These are phyloP conservation scores for Scedosporium apiospermum DNA, from an alignment of 2,329 filamentous ascomycete genomes.

Conservation along the genomic window DNA sequence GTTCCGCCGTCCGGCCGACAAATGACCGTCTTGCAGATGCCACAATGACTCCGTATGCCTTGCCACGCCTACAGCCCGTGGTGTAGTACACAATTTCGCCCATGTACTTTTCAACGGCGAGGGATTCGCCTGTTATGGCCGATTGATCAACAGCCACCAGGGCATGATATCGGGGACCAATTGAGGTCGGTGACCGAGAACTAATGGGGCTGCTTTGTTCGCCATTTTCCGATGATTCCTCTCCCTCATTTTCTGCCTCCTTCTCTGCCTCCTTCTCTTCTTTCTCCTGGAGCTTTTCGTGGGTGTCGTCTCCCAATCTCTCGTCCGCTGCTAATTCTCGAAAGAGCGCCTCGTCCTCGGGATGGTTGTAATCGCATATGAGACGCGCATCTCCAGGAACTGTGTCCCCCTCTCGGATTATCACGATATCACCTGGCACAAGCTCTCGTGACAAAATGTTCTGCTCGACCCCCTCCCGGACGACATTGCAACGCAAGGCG, in stretches of 20 bases:
- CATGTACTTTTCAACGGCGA: slow-evolving; percentile 73
- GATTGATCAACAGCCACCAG: slow-evolving; percentile 69
- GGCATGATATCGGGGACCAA: too few species aligned
- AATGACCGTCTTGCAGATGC: slow-evolving; percentile 63
- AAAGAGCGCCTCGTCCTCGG: slow-evolving; percentile 39
- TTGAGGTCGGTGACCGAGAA: too few species aligned
- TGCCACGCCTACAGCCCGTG: slow-evolving; percentile 72
- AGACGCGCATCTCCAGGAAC: slow-evolving; percentile 61
- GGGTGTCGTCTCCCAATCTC: slow-evolving; percentile 41
- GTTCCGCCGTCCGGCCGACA: slow-evolving; percentile 64
- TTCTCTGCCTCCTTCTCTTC: too few species aligned
- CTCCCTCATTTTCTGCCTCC: too few species aligned
- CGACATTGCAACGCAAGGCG: slow-evolving; percentile 60
- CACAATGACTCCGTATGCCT: slow-evolving; percentile 60
- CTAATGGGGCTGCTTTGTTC: too few species aligned
- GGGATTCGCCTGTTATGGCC: slow-evolving; percentile 72
- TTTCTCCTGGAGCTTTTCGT: slow-evolving; percentile 14
- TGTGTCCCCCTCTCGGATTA: slow-evolving; percentile 63
- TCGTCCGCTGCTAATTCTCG: slow-evolving; percentile 56
- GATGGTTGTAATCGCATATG: slow-evolving; percentile 63
- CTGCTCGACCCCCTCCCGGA: slow-evolving; percentile 58
- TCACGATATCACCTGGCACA: slow-evolving; percentile 66
- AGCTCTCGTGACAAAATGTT: slow-evolving; percentile 66
- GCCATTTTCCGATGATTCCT: too few species aligned
- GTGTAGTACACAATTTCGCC: slow-evolving; percentile 69